Base-by-base conservation (phyloP, 345 rosid genomes). In the Aquilaria yunnanensis region DNA sequence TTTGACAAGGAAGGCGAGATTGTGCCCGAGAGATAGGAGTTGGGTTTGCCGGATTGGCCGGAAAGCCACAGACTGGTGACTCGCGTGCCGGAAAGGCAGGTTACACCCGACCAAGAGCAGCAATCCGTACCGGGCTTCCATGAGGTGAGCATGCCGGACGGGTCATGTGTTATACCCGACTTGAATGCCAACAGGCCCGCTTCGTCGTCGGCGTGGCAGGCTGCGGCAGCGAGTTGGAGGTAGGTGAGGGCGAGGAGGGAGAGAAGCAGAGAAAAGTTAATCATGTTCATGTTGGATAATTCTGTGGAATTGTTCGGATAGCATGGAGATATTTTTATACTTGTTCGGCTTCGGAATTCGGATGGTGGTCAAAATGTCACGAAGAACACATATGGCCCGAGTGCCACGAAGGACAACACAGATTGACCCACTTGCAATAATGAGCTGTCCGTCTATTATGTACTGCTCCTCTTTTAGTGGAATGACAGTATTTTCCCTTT, bases 41-140 rank as follows among this genome's bases (percentile, higher is more conserved):
- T 66, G 34, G 84, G 67, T 34, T 71, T 66, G 34, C 66, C 85
- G 1, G 56, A 60, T n/a, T 71, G 73, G 6, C 83, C 91, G 1
- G 0, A 0, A 8, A 88, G 71, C 14, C 14, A 30, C 10, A 90
- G 0, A 13, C 74, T 67, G 14, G 71, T 77, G 75, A 88, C 93
- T 34, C 93, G 86, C 51, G 64, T 60, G 32, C 31, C 47, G 43
- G 43, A 51, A 7, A 47, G 65, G 72, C 97, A 88, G 29, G 69
- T 68, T 2, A 87, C 51, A 33, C 87, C 89, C 11, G 30, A 7
- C 96, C 96, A 88, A 0, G 62, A 12, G 70, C 93, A 85, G 65
- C 97, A 90, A 29, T 81, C 78, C n/a, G 96, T 81, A 23, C 89
- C 92, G 52, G 79, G 57, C 61, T 83, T 87, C 96, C 97, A 85